A percentile compares a stretch with the other conserved stretches of the same genome.
phyloP scores from a whole-genome alignment of 2,329 filamentous ascomycete species.

The Dactylellina leptospora region DNA sequence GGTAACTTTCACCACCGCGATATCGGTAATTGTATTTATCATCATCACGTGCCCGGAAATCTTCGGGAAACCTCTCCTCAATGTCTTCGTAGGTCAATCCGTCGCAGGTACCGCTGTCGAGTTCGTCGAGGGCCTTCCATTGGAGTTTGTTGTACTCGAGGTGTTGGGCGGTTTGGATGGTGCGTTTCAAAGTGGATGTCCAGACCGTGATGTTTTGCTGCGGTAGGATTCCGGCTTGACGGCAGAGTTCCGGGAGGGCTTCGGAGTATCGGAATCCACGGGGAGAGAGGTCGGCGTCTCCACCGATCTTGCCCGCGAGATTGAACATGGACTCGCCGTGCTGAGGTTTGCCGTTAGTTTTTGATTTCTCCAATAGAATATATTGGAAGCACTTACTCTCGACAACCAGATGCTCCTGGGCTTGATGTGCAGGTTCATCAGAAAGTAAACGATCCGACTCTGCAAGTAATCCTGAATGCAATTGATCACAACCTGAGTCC shows the following conservation, averaged over 20 bases:
- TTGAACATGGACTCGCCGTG: conserved; percentile 97
- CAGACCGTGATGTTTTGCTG: conserved; percentile 70
- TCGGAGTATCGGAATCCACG: conserved; percentile 88
- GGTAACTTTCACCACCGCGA: conserved; percentile 92
- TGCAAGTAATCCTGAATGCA: conserved; percentile 96
- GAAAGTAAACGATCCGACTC: conserved; percentile 94
- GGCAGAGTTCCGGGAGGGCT: conserved; percentile 76
- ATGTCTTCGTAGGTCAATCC: conserved; percentile 96
- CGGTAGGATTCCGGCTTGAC: conserved; percentile 51
- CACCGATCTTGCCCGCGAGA: conserved; percentile 87
- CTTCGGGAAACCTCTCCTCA: conserved; percentile 86
- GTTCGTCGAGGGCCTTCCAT: conserved; percentile 98
- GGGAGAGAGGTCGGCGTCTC: conserved; percentile 84
- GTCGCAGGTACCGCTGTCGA: conserved; percentile 95
- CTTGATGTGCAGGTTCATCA: conserved; percentile 98
- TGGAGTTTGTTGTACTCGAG: conserved; percentile 93
- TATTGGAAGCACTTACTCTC: conserved; percentile 69
- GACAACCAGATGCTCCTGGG: conserved; percentile 97
- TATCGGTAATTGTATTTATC: conserved; percentile 99
- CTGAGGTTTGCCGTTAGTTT: conserved; percentile 62
- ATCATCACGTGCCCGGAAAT: conserved; percentile 93
- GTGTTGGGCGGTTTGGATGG: conserved; percentile 88
- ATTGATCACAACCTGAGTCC: conserved; percentile 97
- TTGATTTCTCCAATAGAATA: background rate
- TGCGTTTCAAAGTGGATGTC: conserved; percentile 81